Evolutionary conservation across 768 basidiomycete genomes (phyloP), one percentile per base, ranked within the genome.

Genomic region (Candolleomyces eurysporus): DNA sequence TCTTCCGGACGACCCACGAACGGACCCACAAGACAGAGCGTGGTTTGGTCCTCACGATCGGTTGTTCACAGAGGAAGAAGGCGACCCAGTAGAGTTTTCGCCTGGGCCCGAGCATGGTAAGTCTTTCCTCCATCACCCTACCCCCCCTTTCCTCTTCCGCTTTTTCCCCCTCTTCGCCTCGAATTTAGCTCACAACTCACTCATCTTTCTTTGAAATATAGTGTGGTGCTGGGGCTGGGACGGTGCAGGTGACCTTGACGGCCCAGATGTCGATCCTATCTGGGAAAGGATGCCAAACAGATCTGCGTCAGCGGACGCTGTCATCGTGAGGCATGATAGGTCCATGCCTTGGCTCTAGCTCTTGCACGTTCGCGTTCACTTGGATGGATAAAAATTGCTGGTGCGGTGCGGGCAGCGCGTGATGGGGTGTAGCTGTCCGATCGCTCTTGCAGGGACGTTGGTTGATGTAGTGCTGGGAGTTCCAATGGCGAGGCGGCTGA

Each of bases 151-250:
- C n/a, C n/a, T n/a, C n/a, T n/a, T n/a, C n/a, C n/a, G n/a, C n/a
- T n/a, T n/a, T n/a, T n/a, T n/a, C n/a, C n/a, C n/a, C n/a, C n/a
- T n/a, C n/a, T n/a, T n/a, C n/a, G n/a, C n/a, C n/a, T n/a, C n/a
- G n/a, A n/a, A n/a, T n/a, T n/a, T n/a, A n/a, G n/a, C n/a, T n/a
- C n/a, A n/a, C n/a, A n/a, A n/a, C n/a, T n/a, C n/a, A n/a, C n/a
- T n/a, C n/a, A n/a, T n/a, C n/a, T n/a, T n/a, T n/a, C n/a, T n/a
- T n/a, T n/a, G 52, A 45, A 21, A 31, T 32, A n/a, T 68, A 97
- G 96, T 98, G 13, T 98, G 96, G 96, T 98, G 96, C 71, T 98
- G 96, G 96, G 96, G 96, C 19, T 99, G 96, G 96, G 96, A 99
- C 68, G 96, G 96, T 14, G 96, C 96, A 3, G 96, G 96, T 19